Percentiles rank a stretch among this genome's conserved stretches.
Evolutionary conservation across 805 yeast genomes (phyloP).

Genomic region (Pichia gijzeniarum): DNA sequence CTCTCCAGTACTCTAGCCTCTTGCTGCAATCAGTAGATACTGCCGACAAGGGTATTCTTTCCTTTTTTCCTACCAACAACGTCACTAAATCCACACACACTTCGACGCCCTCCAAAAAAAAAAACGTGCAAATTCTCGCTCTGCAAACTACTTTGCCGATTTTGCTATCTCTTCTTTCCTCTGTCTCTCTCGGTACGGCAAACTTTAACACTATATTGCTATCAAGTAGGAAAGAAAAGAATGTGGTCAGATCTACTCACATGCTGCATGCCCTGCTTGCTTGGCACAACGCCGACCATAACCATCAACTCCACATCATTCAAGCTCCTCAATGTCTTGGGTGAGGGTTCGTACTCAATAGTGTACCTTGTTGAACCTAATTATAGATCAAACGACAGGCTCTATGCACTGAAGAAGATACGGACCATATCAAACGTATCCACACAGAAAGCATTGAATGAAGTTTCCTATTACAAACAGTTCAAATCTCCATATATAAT

Average conservation of each 20-base stretch:
- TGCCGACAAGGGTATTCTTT: too few relatives aligned
- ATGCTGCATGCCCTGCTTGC: constrained; percentile 40
- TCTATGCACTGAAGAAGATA: constrained; percentile 77
- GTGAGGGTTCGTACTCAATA: constrained; percentile 87
- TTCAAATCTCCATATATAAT: constrained; percentile 66
- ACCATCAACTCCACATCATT: constrained; percentile 56
- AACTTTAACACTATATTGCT: too few relatives aligned
- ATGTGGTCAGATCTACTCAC: constrained; percentile 12
- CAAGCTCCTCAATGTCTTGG: constrained; percentile 62
- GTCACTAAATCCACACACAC: too few relatives aligned
- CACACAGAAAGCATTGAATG: constrained; percentile 67
- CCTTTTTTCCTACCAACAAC: too few relatives aligned
- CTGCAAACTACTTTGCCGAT: too few relatives aligned
- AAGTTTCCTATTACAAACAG: constrained; percentile 66
- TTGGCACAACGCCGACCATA: constrained; percentile 43
- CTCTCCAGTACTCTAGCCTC: too few relatives aligned
- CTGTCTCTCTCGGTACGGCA: too few relatives aligned
- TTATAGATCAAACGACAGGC: constrained; percentile 30
- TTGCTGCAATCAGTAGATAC: neutral
- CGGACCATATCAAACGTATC: constrained; percentile 53
- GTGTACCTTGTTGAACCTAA: constrained; percentile 65
- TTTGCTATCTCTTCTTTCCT: too few relatives aligned
- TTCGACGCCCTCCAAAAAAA: too few relatives aligned
- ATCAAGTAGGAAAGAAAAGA: neutral
- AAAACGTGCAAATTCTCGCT: too few relatives aligned